Conservation (phyloP, 2,329 filamentous ascomycete species). For the Colletotrichum echinochloae region DNA sequence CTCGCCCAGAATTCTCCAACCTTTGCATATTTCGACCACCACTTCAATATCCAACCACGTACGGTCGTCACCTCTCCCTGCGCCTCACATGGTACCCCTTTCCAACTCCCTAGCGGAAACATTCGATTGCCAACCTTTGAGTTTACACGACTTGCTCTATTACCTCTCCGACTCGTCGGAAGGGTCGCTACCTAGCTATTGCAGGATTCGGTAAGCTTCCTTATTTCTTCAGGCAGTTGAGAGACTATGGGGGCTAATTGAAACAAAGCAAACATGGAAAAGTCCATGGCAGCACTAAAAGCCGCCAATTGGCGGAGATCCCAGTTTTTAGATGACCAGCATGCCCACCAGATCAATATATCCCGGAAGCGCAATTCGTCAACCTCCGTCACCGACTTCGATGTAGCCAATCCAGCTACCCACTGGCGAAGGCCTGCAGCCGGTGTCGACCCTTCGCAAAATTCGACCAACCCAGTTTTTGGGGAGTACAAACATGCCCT, state of each 20-base stretch:
- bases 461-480: constrained; percentile 7
- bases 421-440: constrained; percentile 19
- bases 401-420: constrained; percentile 25
- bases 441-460: constrained; percentile 12
- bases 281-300: background rate
- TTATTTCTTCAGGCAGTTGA: background rate
- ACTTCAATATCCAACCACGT: background rate
- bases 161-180: background rate
- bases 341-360: background rate
- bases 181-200: background rate
- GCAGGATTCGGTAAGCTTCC: background rate
- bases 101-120: background rate
- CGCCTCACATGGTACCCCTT: background rate
- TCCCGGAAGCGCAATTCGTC: constrained; percentile 14
- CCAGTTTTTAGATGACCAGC: background rate
- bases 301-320: constrained; percentile 33
- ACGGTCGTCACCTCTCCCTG: background rate
- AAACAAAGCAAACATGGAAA: constrained; percentile 6
- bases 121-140: background rate
- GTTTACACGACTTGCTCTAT: background rate
- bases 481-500: background rate
- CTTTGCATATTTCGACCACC: background rate
- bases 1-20: background rate
- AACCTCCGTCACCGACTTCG: constrained; percentile 5
- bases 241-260: background rate